Percentiles rank a stretch among this genome's conserved stretches.
Conservation (phyloP, 1,284 basidiomycete genomes). For the Malassezia slooffiae region DNA sequence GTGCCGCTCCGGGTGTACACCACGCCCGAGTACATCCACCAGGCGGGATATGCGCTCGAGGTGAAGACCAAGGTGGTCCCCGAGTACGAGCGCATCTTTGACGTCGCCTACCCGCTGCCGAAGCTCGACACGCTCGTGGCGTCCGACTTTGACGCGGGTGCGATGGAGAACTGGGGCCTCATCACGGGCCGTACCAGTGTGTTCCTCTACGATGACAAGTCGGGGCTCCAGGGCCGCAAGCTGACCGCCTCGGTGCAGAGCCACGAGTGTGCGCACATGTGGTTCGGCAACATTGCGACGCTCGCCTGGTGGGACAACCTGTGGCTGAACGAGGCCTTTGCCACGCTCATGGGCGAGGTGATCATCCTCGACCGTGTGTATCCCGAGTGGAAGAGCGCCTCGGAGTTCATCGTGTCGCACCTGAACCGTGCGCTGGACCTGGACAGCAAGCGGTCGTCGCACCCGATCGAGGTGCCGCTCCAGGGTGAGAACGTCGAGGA, state of each 20-base stretch:
- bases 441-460: constrained; percentile 81
- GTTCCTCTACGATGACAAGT: constrained; percentile 70
- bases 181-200: constrained; percentile 79
- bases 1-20: constrained; percentile 73
- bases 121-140: constrained; percentile 53
- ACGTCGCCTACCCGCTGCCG: constrained; percentile 79
- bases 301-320: constrained; percentile 75
- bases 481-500: constrained; percentile 39
- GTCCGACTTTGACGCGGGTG: constrained; percentile 74
- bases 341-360: constrained; percentile 71
- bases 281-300: constrained; percentile 76
- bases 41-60: constrained; percentile 66
- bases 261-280: constrained; percentile 58
- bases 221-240: constrained; percentile 67
- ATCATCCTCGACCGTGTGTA: constrained; percentile 61
- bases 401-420: constrained; percentile 53
- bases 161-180: constrained; percentile 79
- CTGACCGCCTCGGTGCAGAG: constrained; percentile 65
- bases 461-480: constrained; percentile 78
- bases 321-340: constrained; percentile 64
- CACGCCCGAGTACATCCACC: constrained; percentile 74
- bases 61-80: constrained; percentile 77
- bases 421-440: constrained; percentile 59
- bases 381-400: constrained; percentile 53
- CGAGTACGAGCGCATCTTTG: constrained; percentile 79